Percentiles rank a stretch among this genome's conserved stretches.
Conservation (phyloP, 2,329 filamentous ascomycete genomes). For the Talaromyces sp. region DNA sequence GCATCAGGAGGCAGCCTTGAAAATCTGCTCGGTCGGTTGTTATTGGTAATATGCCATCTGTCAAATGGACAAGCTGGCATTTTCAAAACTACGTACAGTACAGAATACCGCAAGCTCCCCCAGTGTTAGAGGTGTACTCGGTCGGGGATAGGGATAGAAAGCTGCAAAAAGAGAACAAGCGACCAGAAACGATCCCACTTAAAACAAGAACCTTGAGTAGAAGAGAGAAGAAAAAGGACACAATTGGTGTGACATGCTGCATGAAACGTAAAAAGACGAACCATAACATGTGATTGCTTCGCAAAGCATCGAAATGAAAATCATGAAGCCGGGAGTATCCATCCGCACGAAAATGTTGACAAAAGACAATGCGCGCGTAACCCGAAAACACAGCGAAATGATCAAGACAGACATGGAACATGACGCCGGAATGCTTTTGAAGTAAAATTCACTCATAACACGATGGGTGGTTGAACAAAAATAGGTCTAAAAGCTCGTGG, state of each 20-base stretch:
- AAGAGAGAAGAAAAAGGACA: slow-evolving; percentile 10
- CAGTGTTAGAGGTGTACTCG: neutral
- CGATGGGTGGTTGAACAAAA: neutral
- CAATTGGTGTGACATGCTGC: slow-evolving; percentile 12
- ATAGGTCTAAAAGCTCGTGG: slow-evolving; percentile 18
- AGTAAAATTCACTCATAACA: slow-evolving; percentile 3
- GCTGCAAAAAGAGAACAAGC: neutral
- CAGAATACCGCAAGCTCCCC: slow-evolving; percentile 1
- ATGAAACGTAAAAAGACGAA: slow-evolving; percentile 4
- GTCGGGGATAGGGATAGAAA: neutral
- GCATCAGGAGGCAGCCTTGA: neutral
- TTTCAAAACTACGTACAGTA: slow-evolving; percentile 1
- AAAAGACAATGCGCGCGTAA: neutral
- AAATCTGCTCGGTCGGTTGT: neutral
- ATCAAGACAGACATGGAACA: slow-evolving; percentile 6
- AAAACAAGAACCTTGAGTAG: slow-evolving; percentile 8
- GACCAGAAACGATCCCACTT: slow-evolving; percentile 8
- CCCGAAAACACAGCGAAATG: slow-evolving; percentile 2
- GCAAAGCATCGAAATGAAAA: slow-evolving; percentile 7
- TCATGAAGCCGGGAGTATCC: slow-evolving; percentile 5
- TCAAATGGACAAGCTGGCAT: neutral
- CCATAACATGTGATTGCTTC: slow-evolving; percentile 4
- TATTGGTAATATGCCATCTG: slow-evolving; percentile 1
- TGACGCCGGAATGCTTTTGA: slow-evolving; percentile 8
- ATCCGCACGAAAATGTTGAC: neutral